Conservation (phyloP, 202 grass and related monocot genomes). For the Schoenoplectus triqueter region DNA sequence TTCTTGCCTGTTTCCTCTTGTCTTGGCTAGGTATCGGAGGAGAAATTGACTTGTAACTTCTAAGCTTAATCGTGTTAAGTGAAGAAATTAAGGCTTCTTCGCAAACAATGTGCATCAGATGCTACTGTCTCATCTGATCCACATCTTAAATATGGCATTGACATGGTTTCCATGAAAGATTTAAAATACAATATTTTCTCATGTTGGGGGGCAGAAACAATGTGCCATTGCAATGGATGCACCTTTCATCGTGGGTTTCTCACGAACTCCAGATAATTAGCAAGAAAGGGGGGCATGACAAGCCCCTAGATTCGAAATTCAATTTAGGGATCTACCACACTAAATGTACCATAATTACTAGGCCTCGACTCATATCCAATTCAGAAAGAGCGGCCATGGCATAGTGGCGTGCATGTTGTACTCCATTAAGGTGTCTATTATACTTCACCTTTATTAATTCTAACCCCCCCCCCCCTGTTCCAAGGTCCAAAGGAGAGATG, state of each 20-base stretch:
- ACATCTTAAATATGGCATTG: slow-evolving; percentile 9
- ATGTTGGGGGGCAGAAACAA: slow-evolving; percentile 16
- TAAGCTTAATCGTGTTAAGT: background rate
- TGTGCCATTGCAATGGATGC: background rate
- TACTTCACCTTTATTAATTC: slow-evolving; percentile 19
- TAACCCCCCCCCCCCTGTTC: background rate
- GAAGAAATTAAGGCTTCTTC: background rate
- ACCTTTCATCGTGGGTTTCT: slow-evolving; percentile 2
- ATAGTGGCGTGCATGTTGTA: slow-evolving; percentile 40
- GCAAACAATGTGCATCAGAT: background rate
- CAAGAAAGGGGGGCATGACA: background rate
- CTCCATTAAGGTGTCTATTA: slow-evolving; percentile 30
- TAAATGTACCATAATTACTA: slow-evolving; percentile 33
- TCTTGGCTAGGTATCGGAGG: background rate
- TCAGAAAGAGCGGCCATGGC: slow-evolving; percentile 30
- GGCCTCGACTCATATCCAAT: slow-evolving; percentile 44
- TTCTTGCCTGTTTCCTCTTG: background rate
- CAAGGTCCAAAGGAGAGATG: slow-evolving; percentile 14
- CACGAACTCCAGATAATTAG: background rate
- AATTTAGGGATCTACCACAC: slow-evolving; percentile 13
- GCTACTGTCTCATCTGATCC: slow-evolving; percentile 11
- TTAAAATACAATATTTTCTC: background rate
- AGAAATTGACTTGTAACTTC: slow-evolving; percentile 21
- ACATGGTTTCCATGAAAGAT: slow-evolving; percentile 27
- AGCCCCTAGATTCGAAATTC: slow-evolving; percentile 37